These are phyloP conservation scores for Neofusicoccum kwambonambiense DNA, from an alignment of 2,329 filamentous ascomycete species.

Conservation along the genomic window DNA sequence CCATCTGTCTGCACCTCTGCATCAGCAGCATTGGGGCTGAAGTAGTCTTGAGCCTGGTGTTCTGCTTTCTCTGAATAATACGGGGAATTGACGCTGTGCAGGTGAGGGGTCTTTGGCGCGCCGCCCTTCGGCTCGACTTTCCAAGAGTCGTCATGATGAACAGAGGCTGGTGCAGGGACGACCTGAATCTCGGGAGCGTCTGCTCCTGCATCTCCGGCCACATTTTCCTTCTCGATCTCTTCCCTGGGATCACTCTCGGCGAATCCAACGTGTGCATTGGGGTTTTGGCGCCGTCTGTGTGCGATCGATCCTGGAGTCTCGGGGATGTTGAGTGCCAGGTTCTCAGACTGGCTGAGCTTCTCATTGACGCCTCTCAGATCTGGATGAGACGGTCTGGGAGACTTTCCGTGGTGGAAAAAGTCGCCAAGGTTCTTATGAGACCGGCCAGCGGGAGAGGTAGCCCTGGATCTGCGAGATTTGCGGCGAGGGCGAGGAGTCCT, in stretches of 20 bases:
- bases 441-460: neutral
- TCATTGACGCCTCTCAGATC: neutral
- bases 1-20: neutral
- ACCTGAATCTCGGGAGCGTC: constrained; percentile 2
- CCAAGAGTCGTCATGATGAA: constrained; percentile 13
- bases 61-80: constrained; percentile 28
- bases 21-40: constrained; percentile 17
- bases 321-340: neutral
- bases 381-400: neutral
- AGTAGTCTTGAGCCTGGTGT: constrained; percentile 26
- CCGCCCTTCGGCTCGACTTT: constrained; percentile 23
- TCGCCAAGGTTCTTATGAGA: constrained; percentile 17
- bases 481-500: constrained; percentile 61
- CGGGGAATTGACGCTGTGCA: constrained; percentile 41
- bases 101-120: constrained; percentile 30
- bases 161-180: constrained; percentile 9
- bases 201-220: neutral
- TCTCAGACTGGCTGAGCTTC: constrained; percentile 15
- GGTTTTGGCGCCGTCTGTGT: constrained; percentile 25
- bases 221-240: neutral
- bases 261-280: constrained; percentile 58
- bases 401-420: neutral
- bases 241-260: constrained; percentile 27
- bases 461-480: constrained; percentile 7
- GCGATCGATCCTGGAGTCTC: neutral